Evolutionary conservation across 768 basidiomycete species (phyloP).

Genomic region (Suillus placidus): DNA sequence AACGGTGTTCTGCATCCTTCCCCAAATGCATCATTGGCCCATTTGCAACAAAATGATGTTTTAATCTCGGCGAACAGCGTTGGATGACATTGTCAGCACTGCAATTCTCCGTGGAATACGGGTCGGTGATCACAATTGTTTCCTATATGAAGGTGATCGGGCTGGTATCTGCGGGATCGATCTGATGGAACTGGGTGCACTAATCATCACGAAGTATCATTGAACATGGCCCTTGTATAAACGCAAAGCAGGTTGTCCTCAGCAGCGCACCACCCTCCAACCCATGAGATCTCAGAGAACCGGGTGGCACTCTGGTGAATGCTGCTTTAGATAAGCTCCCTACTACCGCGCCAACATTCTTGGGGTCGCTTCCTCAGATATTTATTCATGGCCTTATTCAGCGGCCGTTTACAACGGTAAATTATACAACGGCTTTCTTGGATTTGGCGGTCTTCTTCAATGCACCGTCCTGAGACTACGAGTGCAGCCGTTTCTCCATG

Average conservation of each 20-base stretch:
- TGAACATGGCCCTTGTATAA: background rate
- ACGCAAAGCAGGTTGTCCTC: background rate
- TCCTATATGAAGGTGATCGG: background rate
- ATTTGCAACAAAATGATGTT: background rate
- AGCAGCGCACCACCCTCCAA: background rate
- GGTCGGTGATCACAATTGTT: background rate
- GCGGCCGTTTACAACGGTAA: constrained; percentile 22
- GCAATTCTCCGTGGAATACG: background rate
- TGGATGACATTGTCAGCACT: background rate
- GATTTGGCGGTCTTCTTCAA: constrained; percentile 25
- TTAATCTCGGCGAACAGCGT: background rate
- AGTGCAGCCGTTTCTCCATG: background rate
- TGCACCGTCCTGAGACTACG: constrained; percentile 18
- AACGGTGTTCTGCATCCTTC: background rate
- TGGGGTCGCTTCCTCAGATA: constrained; percentile 8
- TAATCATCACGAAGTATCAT: background rate
- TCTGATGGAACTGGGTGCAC: background rate
- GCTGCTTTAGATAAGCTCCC: background rate
- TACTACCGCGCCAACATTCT: background rate
- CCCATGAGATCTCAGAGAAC: background rate
- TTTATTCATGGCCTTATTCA: constrained; percentile 20
- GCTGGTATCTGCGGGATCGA: background rate
- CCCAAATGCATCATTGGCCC: background rate
- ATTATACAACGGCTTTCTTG: constrained; percentile 21
- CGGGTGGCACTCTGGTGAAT: background rate